Conservation (phyloP, 23 red algal genomes). For the Gracilaria domingensis region DNA sequence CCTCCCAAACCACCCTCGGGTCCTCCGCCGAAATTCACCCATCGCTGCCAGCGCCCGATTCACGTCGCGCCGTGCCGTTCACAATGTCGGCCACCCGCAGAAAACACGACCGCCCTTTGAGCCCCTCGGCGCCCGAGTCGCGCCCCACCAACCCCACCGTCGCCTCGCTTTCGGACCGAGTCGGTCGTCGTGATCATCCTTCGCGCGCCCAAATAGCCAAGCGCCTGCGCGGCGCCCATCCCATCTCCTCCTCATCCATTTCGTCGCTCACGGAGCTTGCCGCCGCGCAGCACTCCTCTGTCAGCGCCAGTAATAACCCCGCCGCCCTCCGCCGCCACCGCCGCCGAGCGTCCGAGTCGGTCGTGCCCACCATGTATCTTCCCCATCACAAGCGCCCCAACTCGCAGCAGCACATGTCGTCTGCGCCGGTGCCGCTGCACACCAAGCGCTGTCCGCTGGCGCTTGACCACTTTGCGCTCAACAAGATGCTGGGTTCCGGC, state of each 20-base stretch:
- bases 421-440: neutral
- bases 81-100: neutral
- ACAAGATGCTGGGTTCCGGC: slow-evolving; percentile 64
- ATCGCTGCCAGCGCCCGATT: neutral
- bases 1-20: neutral
- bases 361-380: neutral
- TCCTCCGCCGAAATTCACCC: neutral
- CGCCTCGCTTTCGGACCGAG: slow-evolving; percentile 10
- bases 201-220: neutral
- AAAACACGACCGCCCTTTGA: slow-evolving; percentile 13
- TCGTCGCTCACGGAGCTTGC: slow-evolving; percentile 20
- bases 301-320: neutral
- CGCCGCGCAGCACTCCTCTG: neutral
- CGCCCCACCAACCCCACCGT: neutral
- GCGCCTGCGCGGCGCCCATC: slow-evolving; percentile 24
- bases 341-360: slow-evolving; percentile 24
- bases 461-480: slow-evolving; percentile 39
- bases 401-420: neutral
- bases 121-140: neutral
- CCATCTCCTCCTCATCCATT: slow-evolving; percentile 23
- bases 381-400: neutral
- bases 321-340: neutral
- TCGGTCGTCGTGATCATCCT: slow-evolving; percentile 7
- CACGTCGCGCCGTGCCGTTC: neutral
- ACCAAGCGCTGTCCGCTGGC: neutral